A percentile compares a stretch with the other conserved stretches of the same genome.
Conservation (phyloP, 2,329 filamentous ascomycete species). For the Botrytis byssoidea region DNA sequence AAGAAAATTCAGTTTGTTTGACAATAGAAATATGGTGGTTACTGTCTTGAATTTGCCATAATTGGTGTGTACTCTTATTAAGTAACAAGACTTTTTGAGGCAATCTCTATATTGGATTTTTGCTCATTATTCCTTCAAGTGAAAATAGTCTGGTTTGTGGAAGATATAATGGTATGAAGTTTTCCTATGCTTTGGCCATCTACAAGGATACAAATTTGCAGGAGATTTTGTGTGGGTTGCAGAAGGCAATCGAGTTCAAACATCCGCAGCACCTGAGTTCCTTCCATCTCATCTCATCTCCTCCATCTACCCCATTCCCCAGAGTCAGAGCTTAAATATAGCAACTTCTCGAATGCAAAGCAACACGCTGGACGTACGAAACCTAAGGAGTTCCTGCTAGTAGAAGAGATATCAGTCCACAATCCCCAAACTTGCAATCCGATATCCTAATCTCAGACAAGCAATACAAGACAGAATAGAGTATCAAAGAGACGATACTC, state of each 20-base stretch:
- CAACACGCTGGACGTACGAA: no score
- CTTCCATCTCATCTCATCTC: neutral
- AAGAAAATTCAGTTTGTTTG: conserved; percentile 8
- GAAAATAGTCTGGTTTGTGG: neutral
- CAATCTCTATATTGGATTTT: neutral
- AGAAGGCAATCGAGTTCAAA: neutral
- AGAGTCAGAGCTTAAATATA: neutral
- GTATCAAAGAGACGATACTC: neutral
- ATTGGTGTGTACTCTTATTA: conserved; percentile 22
- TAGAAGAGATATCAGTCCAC: neutral
- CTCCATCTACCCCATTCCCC: neutral
- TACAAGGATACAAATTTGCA: neutral
- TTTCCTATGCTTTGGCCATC: neutral
- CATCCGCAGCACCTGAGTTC: neutral
- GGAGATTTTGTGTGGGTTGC: neutral
- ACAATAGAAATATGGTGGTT: conserved; percentile 28
- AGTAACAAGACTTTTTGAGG: neutral
- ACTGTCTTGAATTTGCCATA: conserved; percentile 35
- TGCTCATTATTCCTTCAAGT: neutral
- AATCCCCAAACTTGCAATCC: neutral
- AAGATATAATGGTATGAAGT: no score
- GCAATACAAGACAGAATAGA: neutral
- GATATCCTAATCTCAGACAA: neutral
- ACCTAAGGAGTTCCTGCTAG: neutral
- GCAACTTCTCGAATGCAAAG: neutral